Evolutionary conservation across 352 stramenopile genomes (phyloP).

Genomic region (Saprolegnia diclina): DNA sequence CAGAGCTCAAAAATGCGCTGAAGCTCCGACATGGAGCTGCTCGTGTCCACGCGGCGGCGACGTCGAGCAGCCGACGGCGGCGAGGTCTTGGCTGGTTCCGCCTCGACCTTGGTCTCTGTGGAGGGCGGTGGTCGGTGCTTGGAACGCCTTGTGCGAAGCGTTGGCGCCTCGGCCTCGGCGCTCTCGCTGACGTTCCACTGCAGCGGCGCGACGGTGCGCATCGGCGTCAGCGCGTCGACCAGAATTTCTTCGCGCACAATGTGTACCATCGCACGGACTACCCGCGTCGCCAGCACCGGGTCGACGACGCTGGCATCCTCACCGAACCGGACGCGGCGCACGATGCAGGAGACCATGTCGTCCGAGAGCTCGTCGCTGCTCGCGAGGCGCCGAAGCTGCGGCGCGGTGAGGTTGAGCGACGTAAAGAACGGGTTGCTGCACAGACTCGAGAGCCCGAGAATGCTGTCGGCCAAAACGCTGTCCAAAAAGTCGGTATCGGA

Average conservation of each 20-base stretch:
- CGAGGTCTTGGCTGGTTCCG: too few relatives aligned
- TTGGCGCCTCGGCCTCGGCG: background rate
- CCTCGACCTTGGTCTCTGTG: too few relatives aligned
- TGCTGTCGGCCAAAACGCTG: background rate
- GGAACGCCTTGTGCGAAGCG: background rate
- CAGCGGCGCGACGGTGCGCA: background rate
- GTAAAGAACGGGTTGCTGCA: conserved; percentile 21
- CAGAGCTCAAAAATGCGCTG: conserved; percentile 23
- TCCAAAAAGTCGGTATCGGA: conserved; percentile 24
- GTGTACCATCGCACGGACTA: conserved; percentile 10
- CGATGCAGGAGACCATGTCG: conserved; percentile 17
- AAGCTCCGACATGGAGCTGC: background rate
- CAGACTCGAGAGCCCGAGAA: background rate
- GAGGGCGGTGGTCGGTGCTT: background rate
- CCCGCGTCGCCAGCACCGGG: conserved; percentile 1
- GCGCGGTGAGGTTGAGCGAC: conserved; percentile 12
- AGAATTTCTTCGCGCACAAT: conserved; percentile 24
- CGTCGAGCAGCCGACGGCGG: too few relatives aligned
- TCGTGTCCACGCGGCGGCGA: too few relatives aligned
- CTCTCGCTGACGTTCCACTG: background rate
- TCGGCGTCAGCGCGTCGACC: background rate
- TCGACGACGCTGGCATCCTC: too few relatives aligned
- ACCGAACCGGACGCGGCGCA: conserved; percentile 17
- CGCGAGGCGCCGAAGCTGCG: conserved; percentile 13
- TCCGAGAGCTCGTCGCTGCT: conserved; percentile 15